phyloP scores from a whole-genome alignment of 2,329 filamentous ascomycete genomes.

The Pestalotiopsis sp. region DNA sequence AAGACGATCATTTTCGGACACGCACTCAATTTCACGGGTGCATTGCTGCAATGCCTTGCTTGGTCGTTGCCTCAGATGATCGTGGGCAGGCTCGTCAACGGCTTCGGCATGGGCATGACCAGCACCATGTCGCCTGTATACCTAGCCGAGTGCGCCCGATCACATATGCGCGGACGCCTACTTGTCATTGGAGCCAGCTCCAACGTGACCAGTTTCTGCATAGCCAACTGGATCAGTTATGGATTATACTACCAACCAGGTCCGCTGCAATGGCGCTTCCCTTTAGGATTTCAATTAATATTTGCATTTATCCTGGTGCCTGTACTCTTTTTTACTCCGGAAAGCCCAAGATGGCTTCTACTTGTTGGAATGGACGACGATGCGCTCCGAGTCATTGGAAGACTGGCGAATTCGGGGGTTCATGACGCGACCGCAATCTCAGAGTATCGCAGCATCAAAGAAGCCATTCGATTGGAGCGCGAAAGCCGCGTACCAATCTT shows the following conservation, averaged over 20 bases:
- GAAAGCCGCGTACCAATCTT: slow-evolving; percentile 32
- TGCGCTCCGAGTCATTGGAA: slow-evolving; percentile 52
- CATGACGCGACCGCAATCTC: slow-evolving; percentile 29
- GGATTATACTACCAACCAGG: slow-evolving; percentile 35
- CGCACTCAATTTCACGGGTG: slow-evolving; percentile 64
- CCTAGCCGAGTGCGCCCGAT: slow-evolving; percentile 29
- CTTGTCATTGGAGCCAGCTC: slow-evolving; percentile 33
- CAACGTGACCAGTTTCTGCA: slow-evolving; percentile 39
- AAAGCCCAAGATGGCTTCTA: slow-evolving; percentile 48
- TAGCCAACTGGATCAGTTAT: slow-evolving; percentile 52
- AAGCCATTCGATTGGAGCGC: slow-evolving; percentile 37
- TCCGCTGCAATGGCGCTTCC: slow-evolving; percentile 38
- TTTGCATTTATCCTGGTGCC: slow-evolving; percentile 38
- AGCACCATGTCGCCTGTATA: slow-evolving; percentile 32
- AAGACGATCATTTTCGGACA: slow-evolving; percentile 65
- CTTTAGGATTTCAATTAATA: slow-evolving; percentile 38
- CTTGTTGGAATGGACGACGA: slow-evolving; percentile 50
- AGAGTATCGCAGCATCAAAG: slow-evolving; percentile 39
- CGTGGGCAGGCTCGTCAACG: slow-evolving; percentile 29
- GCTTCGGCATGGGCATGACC: slow-evolving; percentile 31
- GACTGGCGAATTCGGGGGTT: slow-evolving; percentile 47
- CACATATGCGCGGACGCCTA: slow-evolving; percentile 27
- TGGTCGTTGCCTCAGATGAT: slow-evolving; percentile 31
- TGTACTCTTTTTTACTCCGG: slow-evolving; percentile 31
- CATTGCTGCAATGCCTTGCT: slow-evolving; percentile 52